Base-by-base conservation (phyloP, 805 yeast genomes). In the Kluyveromyces aestuarii region DNA sequence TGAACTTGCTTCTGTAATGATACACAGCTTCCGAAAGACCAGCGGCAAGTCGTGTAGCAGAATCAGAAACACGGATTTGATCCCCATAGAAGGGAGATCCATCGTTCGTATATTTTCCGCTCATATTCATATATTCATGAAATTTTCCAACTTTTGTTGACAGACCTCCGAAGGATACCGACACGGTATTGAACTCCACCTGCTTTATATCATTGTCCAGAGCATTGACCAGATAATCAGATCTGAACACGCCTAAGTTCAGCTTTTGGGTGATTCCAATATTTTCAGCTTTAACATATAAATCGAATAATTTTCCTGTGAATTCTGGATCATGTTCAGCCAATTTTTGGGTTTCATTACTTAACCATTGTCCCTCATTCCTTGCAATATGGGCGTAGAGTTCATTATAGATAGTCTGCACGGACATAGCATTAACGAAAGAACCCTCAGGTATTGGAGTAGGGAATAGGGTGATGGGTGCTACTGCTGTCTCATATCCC, bases 171-270 rank as follows among this genome's bases (percentile, higher is more conserved):
- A 93, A 93, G 1, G 97, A 90, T 3, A 91, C 96, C 58, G 96
- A 85, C 2, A 93, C 87, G 1, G 99, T 90, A 67, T 93, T 93
- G 71, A 91, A 91, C 65, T 93, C 99, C 46, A 93, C 93, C 66
- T 93, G 99, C 62, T 91, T 90, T 59, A 91, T 84, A 27, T 66
- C 63, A 13, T 67, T 66, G 45, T 69, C 68, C 7, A 63, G 61
- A 36, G 61, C 49, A 54, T 83, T 82, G 36, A 81, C 69, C 81
- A 93, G 80, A 60, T 91, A 93, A 61, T 93, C 99, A 0, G 95
- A 84, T 63, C 99, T 77, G 65, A 89, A 90, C 9, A 93, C 66
- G 0, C 97, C 98, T 41, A 90, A 72, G 0, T 89, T 77, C 37
- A 87, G 71, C 1, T 81, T 78, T 61, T 86, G 96, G 2, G 67